These are phyloP conservation scores for Aspergillus costaricaensis DNA, from an alignment of 2,329 filamentous ascomycete genomes.

Conservation along the genomic window DNA sequence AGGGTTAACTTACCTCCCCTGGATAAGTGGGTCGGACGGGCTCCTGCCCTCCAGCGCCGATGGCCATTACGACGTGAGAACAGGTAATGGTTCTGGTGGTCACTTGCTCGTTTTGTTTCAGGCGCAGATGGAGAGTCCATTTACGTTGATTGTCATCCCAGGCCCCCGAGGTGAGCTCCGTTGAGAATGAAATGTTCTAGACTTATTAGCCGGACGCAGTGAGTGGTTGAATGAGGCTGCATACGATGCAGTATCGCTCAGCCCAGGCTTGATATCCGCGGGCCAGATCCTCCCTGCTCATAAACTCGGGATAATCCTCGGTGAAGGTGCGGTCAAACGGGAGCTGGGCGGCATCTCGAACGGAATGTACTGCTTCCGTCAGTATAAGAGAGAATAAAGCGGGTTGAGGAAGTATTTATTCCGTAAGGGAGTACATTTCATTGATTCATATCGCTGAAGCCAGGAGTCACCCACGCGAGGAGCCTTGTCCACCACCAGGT, in stretches of 20 bases:
- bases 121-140: neutral
- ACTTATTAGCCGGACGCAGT: neutral
- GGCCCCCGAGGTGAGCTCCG: neutral
- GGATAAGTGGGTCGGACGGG: neutral
- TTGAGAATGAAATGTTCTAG: neutral
- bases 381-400: neutral
- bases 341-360: neutral
- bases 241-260: neutral
- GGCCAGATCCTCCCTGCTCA: neutral
- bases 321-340: neutral
- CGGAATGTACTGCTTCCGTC: neutral
- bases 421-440: conserved; percentile 27
- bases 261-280: neutral
- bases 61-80: neutral
- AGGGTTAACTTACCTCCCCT: neutral
- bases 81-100: neutral
- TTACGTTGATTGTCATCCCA: neutral
- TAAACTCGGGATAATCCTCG: neutral
- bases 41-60: neutral
- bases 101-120: neutral
- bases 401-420: no score
- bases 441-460: conserved; percentile 49
- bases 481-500: conserved; percentile 50
- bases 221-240: neutral
- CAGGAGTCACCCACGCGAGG: conserved; percentile 49